A percentile compares a stretch with the other conserved stretches of the same genome.
phyloP scores from a whole-genome alignment of 2,329 filamentous ascomycete species.

The Fusarium paranaense region DNA sequence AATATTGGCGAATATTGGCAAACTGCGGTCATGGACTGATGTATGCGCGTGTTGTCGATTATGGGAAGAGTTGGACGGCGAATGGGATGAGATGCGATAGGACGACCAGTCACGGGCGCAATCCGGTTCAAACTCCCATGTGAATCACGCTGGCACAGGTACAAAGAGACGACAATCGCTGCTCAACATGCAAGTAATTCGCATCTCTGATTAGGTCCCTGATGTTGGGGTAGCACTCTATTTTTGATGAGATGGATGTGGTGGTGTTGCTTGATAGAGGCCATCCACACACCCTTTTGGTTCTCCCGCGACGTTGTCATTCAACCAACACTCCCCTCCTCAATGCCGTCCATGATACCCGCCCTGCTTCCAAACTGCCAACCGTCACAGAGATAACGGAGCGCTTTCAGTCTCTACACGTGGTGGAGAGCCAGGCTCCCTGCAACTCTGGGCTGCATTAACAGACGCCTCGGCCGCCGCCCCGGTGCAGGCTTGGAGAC shows the following conservation, averaged over 20 bases:
- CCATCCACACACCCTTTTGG: constrained; percentile 23
- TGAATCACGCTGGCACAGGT: background rate
- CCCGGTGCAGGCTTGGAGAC: constrained; percentile 6
- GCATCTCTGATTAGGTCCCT: background rate
- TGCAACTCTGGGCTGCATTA: constrained; percentile 24
- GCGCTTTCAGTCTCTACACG: constrained; percentile 8
- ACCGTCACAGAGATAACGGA: constrained; percentile 7
- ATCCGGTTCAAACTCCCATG: background rate
- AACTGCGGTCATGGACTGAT: constrained; percentile 6
- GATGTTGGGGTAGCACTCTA: background rate
- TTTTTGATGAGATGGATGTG: constrained; percentile 6
- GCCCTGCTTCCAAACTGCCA: background rate
- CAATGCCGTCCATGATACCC: constrained; percentile 2
- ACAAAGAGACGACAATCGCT: background rate
- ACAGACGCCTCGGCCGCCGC: constrained; percentile 9
- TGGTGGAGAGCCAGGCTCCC: constrained; percentile 34
- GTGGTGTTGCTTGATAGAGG: constrained; percentile 20
- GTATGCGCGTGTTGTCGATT: background rate
- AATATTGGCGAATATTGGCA: background rate
- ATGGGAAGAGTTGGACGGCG: background rate
- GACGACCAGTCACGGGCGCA: background rate
- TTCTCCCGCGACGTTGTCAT: constrained; percentile 20
- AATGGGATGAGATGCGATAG: background rate
- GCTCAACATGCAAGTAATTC: background rate
- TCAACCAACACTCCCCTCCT: constrained; percentile 30